Conservation (phyloP, 1,284 basidiomycete species). For the Rhodotorula sp. region DNA sequence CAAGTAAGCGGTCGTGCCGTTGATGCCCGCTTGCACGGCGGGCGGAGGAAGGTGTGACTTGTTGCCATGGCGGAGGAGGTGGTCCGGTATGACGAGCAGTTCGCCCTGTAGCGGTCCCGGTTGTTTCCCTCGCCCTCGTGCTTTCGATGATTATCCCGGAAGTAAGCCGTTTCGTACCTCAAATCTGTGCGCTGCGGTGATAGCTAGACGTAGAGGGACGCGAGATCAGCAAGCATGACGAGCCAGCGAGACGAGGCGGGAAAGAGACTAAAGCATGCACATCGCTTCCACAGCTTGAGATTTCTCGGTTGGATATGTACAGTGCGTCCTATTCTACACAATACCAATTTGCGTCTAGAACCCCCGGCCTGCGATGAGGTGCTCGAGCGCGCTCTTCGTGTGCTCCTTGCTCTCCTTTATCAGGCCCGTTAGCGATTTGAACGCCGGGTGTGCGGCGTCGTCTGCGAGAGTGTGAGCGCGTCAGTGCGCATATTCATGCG, state of each 20-base stretch:
- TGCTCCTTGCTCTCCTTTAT: conserved; percentile 74
- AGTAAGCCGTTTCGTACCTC: too few species aligned
- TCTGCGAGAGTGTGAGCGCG: conserved; percentile 49
- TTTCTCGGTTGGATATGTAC: background rate
- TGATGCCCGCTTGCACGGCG: background rate
- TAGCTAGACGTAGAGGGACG: too few species aligned
- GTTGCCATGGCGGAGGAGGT: background rate
- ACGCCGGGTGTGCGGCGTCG: conserved; percentile 67
- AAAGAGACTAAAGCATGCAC: too few species aligned
- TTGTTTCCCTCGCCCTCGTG: too few species aligned
- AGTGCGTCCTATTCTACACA: background rate
- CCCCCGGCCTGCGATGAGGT: conserved; percentile 41
- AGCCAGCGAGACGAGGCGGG: too few species aligned
- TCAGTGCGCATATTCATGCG: background rate
- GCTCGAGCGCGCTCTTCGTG: conserved; percentile 55
- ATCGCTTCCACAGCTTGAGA: too few species aligned
- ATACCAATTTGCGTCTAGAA: background rate
- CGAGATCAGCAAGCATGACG: too few species aligned
- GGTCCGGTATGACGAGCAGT: too few species aligned
- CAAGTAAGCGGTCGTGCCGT: too few species aligned
- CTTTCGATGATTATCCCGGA: too few species aligned
- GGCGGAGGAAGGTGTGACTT: background rate
- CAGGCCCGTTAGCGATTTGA: conserved; percentile 71
- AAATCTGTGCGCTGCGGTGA: too few species aligned
- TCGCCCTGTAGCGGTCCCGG: too few species aligned